These are phyloP conservation scores for Penicillium bovifimosum DNA, from an alignment of 495 filamentous ascomycete genomes.

Conservation along the genomic window DNA sequence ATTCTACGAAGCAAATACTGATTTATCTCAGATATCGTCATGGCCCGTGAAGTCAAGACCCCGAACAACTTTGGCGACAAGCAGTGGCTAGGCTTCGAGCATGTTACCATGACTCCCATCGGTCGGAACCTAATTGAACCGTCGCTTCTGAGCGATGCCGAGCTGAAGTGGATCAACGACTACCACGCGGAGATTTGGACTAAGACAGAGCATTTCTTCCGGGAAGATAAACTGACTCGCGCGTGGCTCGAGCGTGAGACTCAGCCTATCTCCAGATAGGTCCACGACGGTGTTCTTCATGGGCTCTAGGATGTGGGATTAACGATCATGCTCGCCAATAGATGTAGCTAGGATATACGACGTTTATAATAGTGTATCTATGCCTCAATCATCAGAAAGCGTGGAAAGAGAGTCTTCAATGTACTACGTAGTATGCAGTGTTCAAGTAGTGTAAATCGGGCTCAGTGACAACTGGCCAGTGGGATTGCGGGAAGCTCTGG, in stretches of 20 bases:
- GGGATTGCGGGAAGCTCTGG: conserved; percentile 27
- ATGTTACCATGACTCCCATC: conserved; percentile 94
- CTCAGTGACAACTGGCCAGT: not conserved
- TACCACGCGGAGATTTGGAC: conserved; percentile 78
- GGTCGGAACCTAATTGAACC: conserved; percentile 84
- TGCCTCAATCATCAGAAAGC: not conserved
- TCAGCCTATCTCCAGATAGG: conserved; percentile 41
- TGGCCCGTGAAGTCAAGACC: conserved; percentile 82
- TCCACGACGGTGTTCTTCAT: not conserved
- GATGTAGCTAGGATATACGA: not conserved
- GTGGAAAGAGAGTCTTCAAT: not conserved
- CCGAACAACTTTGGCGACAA: conserved; percentile 86
- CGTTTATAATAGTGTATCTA: not conserved
- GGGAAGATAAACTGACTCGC: conserved; percentile 59
- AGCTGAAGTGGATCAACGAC: conserved; percentile 82
- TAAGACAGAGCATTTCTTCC: conserved; percentile 79
- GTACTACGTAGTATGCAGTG: not conserved
- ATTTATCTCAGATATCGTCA: conserved; percentile 57
- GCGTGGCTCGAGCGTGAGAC: conserved; percentile 89
- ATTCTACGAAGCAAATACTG: not conserved
- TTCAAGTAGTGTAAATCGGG: not conserved
- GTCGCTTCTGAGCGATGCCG: conserved; percentile 62
- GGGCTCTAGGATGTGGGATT: not conserved
- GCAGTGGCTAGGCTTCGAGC: conserved; percentile 91
- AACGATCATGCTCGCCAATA: not conserved